Conservation (phyloP, 73 alveolate species). For the Paramecium biaurelia region DNA sequence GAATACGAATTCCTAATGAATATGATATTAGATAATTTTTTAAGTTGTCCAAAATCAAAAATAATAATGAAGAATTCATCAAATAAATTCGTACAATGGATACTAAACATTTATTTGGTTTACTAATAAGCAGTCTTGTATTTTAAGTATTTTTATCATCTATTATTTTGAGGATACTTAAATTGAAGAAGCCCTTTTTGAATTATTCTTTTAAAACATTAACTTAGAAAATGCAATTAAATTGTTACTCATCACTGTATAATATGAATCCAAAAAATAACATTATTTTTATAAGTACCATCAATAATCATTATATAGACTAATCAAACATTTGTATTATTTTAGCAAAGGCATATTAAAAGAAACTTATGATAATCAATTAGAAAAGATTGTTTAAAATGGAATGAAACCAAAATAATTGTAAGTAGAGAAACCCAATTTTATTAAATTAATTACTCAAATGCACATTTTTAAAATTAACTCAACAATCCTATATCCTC, state of each 20-base stretch:
- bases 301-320: not conserved
- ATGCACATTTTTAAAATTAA: not conserved
- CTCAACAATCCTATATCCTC: slow-evolving; percentile 19
- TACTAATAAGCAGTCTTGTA: not conserved
- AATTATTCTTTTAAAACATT: not conserved
- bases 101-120: not conserved
- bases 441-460: not conserved
- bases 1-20: slow-evolving; percentile 31
- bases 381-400: not conserved
- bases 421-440: not conserved
- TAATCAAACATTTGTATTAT: not conserved
- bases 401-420: slow-evolving; percentile 9
- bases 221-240: not conserved
- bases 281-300: not conserved
- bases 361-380: not conserved
- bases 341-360: slow-evolving; percentile 11
- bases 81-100: not conserved
- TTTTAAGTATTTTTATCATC: not conserved
- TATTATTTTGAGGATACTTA: not conserved
- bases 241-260: not conserved
- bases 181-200: not conserved
- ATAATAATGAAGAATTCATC: not conserved
- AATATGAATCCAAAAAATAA: slow-evolving; percentile 32
- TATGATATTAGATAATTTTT: not conserved
- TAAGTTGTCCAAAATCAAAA: not conserved